These are phyloP conservation scores for Fusarium concolor DNA, from an alignment of 2,329 filamentous ascomycete genomes.

Conservation along the genomic window DNA sequence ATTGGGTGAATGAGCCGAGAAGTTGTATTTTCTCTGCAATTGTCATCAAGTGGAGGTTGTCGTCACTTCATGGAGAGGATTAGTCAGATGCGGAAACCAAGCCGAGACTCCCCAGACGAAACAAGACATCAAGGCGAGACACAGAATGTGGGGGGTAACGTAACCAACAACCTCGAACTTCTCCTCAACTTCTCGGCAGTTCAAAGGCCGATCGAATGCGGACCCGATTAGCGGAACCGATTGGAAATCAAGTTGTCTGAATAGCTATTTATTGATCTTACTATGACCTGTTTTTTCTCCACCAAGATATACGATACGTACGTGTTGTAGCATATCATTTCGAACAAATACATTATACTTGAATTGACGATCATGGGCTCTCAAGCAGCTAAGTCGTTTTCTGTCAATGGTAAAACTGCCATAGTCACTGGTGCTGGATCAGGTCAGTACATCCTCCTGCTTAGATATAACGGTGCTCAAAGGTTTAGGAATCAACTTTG, in stretches of 20 bases:
- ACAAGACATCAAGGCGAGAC: slow-evolving; percentile 31
- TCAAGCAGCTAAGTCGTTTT: slow-evolving; percentile 18
- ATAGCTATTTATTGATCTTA: background rate
- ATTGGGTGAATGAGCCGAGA: background rate
- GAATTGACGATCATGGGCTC: slow-evolving; percentile 25
- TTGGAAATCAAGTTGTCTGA: background rate
- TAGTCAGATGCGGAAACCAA: background rate
- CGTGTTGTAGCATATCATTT: rapidly evolving
- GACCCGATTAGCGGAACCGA: slow-evolving; percentile 13
- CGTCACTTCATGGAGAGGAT: background rate
- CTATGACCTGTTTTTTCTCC: background rate
- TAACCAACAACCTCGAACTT: too few species aligned
- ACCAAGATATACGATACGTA: rapidly evolving
- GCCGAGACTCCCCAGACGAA: background rate
- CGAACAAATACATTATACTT: background rate
- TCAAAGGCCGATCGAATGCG: background rate
- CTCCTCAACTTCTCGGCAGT: background rate
- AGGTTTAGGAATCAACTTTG: slow-evolving; percentile 43
- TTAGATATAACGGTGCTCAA: rapidly evolving
- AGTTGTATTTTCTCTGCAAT: background rate
- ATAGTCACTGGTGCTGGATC: slow-evolving; percentile 39
- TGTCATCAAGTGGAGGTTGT: background rate
- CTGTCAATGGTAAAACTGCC: slow-evolving; percentile 38
- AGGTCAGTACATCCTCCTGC: background rate
- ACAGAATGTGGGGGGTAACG: slow-evolving; percentile 36